Base-by-base conservation (phyloP, 305 asterid species). In the Fraxinus latifolia region DNA sequence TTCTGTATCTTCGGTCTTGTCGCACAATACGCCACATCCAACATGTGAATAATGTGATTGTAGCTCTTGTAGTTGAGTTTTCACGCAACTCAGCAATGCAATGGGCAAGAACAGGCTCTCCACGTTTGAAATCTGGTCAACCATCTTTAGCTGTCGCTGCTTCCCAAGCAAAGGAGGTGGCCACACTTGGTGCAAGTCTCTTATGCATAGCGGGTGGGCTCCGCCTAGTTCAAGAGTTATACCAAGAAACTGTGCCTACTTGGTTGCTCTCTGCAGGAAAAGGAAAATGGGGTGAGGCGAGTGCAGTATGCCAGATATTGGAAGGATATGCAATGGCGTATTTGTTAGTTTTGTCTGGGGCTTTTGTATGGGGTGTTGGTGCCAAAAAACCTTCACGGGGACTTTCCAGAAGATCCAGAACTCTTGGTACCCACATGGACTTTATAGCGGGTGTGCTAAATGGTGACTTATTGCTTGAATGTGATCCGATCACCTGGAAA, bases 261-360 rank as follows among this genome's bases (percentile, higher is more conserved):
- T 81, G 87, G 87, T 81, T 84, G 67, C 68, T 84, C 19, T 80
- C 82, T 32, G 77, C 81, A 23, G 47, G 76, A 11, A 82, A 83
- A 71, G 39, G 70, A 19, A 80, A 47, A 11, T 68, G 71, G 17
- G 84, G 79, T 7, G 42, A 77, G 19, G 34, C 37, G 12, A 79
- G 80, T 27, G 79, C 80, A 5, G 55, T 73, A 58, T 74, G 70
- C 7, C 72, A 79, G 36, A 55, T 79, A 80, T 37, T 84, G 33
- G 81, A 79, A 65, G 87, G 87, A 31, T 84, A 81, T 62, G 79
- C 84, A 65, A 80, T 84, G 80, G 87, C 84, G 27, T 77, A 81
- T 80, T 81, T 84, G 8, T 76, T 80, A 21, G 80, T 84, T 29
- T 50, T 84, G 23, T 77, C 82, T 42, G 87, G 82, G 55, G 75